Conservation (phyloP, 2,329 filamentous ascomycete species). For the Claviceps purpurea region DNA sequence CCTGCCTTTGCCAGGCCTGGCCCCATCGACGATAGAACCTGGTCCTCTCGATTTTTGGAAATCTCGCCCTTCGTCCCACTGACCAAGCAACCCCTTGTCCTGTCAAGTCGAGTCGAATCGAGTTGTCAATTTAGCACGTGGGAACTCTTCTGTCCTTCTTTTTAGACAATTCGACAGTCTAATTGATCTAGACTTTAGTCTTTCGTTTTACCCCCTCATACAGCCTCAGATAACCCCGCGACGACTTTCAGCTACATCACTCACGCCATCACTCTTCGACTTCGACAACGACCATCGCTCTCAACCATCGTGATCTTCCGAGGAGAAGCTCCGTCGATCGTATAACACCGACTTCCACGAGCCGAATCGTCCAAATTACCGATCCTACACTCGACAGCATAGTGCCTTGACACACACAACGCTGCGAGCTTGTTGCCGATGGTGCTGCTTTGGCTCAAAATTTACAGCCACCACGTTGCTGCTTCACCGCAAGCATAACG, state of each 20-base stretch:
- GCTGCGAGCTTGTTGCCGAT: background rate
- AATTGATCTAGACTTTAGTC: no score
- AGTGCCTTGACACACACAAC: background rate
- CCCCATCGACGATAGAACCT: background rate
- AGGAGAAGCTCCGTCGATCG: background rate
- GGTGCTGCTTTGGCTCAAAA: background rate
- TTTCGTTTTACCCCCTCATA: background rate
- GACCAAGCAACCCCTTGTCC: background rate
- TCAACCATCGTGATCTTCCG: background rate
- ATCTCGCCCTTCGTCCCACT: background rate
- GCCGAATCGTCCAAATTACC: background rate
- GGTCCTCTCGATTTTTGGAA: background rate
- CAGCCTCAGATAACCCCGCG: background rate
- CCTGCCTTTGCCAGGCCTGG: background rate
- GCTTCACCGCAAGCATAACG: background rate
- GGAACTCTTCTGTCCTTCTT: background rate
- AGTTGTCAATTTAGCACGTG: background rate
- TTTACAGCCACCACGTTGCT: background rate
- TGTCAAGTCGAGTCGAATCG: background rate
- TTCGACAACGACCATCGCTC: background rate
- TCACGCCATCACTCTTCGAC: background rate
- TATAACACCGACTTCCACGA: background rate
- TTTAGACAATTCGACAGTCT: background rate
- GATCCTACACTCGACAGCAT: background rate
- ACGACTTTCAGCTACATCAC: background rate